Evolutionary conservation across 1,139 yeast genomes (phyloP).

Genomic region (Candida sp.): DNA sequence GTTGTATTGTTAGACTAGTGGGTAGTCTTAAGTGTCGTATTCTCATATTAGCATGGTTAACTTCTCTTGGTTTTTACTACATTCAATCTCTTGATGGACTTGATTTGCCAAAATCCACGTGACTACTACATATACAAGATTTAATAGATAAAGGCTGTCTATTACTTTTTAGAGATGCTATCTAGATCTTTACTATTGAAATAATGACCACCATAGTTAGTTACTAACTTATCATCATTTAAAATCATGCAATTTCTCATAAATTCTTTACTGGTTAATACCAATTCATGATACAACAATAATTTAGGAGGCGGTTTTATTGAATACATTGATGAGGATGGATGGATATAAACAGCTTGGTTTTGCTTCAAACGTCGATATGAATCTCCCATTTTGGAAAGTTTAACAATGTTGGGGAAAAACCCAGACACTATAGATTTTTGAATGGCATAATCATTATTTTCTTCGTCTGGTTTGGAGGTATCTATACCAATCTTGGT

Average conservation of each 20-base stretch:
- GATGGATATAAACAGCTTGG: constrained; percentile 76
- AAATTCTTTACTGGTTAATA: constrained; percentile 82
- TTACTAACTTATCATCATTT: constrained; percentile 37
- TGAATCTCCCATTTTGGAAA: constrained; percentile 70
- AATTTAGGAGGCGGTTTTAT: constrained; percentile 69
- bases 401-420: constrained; percentile 72
- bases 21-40: not conserved
- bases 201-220: constrained; percentile 2
- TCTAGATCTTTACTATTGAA: not conserved
- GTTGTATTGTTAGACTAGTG: not conserved
- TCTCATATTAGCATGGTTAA: not conserved
- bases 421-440: constrained; percentile 78
- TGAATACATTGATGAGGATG: constrained; percentile 65
- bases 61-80: too few species aligned
- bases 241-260: constrained; percentile 84
- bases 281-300: constrained; percentile 79
- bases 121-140: too few species aligned
- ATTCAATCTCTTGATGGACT: too few species aligned
- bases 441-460: constrained; percentile 42
- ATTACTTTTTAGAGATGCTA: too few species aligned
- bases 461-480: constrained; percentile 11
- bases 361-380: constrained; percentile 60
- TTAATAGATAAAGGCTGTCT: too few species aligned
- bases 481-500: constrained; percentile 49
- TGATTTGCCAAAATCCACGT: not conserved